These are phyloP conservation scores for Lasiosphaeria hispida DNA, from an alignment of 495 filamentous ascomycete species.

Conservation along the genomic window DNA sequence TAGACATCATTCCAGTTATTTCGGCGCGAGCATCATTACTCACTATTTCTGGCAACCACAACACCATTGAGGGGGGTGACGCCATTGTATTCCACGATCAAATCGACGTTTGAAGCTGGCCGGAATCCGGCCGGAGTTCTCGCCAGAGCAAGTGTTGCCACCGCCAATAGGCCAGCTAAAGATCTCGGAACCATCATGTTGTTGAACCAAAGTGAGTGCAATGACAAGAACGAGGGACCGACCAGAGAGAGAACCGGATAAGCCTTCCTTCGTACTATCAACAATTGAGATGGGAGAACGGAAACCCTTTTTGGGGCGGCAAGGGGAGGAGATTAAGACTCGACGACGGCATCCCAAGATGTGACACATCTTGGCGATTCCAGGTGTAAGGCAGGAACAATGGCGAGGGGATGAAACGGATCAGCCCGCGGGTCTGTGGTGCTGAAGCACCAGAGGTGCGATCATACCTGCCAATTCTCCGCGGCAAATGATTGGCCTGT, in stretches of 20 bases:
- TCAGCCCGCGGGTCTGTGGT: background rate
- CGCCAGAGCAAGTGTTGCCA: constrained; percentile 30
- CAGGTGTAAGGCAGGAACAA: too few species aligned
- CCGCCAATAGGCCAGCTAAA: constrained; percentile 28
- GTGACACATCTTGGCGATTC: constrained; percentile 8
- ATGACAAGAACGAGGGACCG: too few species aligned
- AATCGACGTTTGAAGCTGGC: constrained; percentile 30
- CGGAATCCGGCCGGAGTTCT: constrained; percentile 38
- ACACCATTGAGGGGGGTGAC: constrained; percentile 31
- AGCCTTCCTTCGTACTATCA: too few species aligned
- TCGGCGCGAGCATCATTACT: constrained; percentile 1
- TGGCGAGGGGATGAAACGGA: too few species aligned
- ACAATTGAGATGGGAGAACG: too few species aligned
- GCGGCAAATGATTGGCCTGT: background rate
- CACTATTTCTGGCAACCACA: constrained; percentile 34
- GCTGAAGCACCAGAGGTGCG: background rate
- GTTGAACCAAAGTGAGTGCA: background rate
- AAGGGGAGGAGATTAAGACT: background rate
- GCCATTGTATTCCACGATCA: constrained; percentile 37
- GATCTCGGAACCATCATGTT: constrained; percentile 30
- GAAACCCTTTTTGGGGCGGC: background rate
- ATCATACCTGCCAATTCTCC: background rate
- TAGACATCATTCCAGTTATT: background rate
- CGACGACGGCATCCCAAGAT: background rate
- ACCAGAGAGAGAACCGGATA: too few species aligned